Conservation (phyloP, 345 rosid genomes). For the Abelmoschus esculentus region DNA sequence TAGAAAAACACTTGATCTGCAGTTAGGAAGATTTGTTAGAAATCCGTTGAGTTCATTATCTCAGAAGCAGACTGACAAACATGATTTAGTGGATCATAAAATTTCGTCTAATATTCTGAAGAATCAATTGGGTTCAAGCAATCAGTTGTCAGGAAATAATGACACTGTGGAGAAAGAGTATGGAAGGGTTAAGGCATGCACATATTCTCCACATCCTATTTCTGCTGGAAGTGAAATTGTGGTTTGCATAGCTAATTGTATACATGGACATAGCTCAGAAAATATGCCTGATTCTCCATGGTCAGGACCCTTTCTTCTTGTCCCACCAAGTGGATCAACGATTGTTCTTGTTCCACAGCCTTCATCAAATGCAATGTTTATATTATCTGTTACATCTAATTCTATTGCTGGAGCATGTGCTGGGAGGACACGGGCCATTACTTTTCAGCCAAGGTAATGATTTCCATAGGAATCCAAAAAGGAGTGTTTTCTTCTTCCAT, state of each 20-base stretch:
- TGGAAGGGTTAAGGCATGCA: conserved; percentile 61
- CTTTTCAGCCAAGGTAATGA: conserved; percentile 78
- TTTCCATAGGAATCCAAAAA: not conserved
- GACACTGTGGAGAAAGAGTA: conserved; percentile 28
- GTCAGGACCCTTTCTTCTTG: conserved; percentile 75
- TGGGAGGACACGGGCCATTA: conserved; percentile 72
- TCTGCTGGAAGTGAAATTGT: conserved; percentile 42
- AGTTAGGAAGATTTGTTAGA: conserved; percentile 22
- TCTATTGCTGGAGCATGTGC: conserved; percentile 55
- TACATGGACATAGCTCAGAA: conserved; percentile 35
- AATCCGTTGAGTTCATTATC: conserved; percentile 27
- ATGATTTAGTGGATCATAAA: conserved; percentile 24
- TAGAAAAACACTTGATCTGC: conserved; percentile 21
- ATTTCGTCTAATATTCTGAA: conserved; percentile 23
- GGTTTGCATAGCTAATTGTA: conserved; percentile 48
- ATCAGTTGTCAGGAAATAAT: conserved; percentile 30
- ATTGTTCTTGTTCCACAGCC: conserved; percentile 67
- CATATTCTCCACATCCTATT: conserved; percentile 56
- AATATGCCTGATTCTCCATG: conserved; percentile 37
- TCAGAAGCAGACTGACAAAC: conserved; percentile 18
- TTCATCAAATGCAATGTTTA: conserved; percentile 53
- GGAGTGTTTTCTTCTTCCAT: not conserved
- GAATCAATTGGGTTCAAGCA: conserved; percentile 28
- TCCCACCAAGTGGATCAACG: conserved; percentile 74
- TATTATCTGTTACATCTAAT: conserved; percentile 67